Conservation (phyloP, 208 protist genomes). For the Trypanosomatidae sp. region DNA sequence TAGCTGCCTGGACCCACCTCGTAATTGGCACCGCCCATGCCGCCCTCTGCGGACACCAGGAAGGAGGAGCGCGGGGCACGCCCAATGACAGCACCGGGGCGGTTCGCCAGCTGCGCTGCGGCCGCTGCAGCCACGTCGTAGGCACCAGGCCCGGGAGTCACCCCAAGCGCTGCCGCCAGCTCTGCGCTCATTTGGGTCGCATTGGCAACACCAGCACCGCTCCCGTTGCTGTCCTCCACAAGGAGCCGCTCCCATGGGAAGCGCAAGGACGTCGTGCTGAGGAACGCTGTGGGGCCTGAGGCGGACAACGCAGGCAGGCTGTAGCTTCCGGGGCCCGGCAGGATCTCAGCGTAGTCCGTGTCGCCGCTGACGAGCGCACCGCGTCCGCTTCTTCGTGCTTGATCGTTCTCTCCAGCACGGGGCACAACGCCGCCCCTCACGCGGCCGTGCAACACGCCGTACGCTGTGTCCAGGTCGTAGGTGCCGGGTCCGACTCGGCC, state of each 20-base stretch:
- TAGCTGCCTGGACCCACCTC: conserved; percentile 36
- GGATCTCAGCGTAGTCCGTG: too few species aligned
- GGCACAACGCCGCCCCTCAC: conserved; percentile 23
- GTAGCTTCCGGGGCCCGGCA: conserved; percentile 51
- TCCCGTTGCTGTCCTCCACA: neutral
- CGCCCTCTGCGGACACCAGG: neutral
- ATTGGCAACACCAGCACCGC: neutral
- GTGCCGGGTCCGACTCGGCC: conserved; percentile 11
- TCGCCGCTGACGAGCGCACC: too few species aligned
- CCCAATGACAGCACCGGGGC: conserved; percentile 41
- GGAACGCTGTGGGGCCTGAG: conserved; percentile 7
- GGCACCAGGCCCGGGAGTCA: conserved; percentile 27
- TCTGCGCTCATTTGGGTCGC: too few species aligned
- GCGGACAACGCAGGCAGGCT: conserved; percentile 9
- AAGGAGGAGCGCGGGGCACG: conserved; percentile 29
- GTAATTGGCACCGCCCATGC: too few species aligned
- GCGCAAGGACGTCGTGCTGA: conserved; percentile 18
- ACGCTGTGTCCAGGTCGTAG: conserved; percentile 10
- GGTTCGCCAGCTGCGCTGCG: conserved; percentile 15
- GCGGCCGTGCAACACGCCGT: conserved; percentile 1
- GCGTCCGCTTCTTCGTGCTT: neutral
- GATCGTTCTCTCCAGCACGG: conserved; percentile 1
- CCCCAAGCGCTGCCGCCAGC: neutral
- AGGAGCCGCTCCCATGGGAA: conserved; percentile 18
- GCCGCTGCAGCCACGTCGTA: conserved; percentile 34